These are phyloP conservation scores for Aureobasidium sp. DNA, from an alignment of 2,329 filamentous ascomycete species.

Conservation along the genomic window DNA sequence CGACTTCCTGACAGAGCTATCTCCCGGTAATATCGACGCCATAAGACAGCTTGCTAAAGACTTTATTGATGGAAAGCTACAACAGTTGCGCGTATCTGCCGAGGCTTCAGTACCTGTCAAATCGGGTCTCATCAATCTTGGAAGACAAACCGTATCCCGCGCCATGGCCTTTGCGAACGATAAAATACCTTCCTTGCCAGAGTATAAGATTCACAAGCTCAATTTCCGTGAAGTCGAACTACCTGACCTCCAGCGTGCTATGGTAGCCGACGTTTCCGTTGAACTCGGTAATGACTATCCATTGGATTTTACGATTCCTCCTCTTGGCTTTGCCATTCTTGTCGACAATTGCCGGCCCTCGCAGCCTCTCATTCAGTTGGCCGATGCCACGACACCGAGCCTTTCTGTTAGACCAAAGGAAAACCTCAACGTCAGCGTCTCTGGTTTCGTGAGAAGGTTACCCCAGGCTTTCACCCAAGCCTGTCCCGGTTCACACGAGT, in stretches of 20 bases:
- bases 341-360: slow-evolving; percentile 69
- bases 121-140: slow-evolving; percentile 71
- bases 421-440: slow-evolving; percentile 60
- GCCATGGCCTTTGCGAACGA: slow-evolving; percentile 64
- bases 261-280: slow-evolving; percentile 73
- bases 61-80: slow-evolving; percentile 74
- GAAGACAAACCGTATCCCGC: slow-evolving; percentile 67
- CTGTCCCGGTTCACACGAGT: slow-evolving; percentile 70
- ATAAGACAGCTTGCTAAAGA: slow-evolving; percentile 77
- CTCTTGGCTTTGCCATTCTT: slow-evolving; percentile 75
- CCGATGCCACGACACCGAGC: slow-evolving; percentile 60
- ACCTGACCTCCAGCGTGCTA: slow-evolving; percentile 50
- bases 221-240: slow-evolving; percentile 64
- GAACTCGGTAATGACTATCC: slow-evolving; percentile 69
- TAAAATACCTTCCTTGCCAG: slow-evolving; percentile 67
- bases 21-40: slow-evolving; percentile 66
- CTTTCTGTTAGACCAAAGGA: slow-evolving; percentile 61
- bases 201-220: slow-evolving; percentile 73
- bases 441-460: slow-evolving; percentile 63
- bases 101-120: slow-evolving; percentile 65
- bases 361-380: slow-evolving; percentile 69
- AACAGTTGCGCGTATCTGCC: slow-evolving; percentile 61
- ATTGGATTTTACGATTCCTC: slow-evolving; percentile 65
- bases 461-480: slow-evolving; percentile 62
- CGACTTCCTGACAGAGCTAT: slow-evolving; percentile 69